Evolutionary conservation across 1,284 basidiomycete genomes (phyloP).

Genomic region (Rhodotorula sp.): DNA sequence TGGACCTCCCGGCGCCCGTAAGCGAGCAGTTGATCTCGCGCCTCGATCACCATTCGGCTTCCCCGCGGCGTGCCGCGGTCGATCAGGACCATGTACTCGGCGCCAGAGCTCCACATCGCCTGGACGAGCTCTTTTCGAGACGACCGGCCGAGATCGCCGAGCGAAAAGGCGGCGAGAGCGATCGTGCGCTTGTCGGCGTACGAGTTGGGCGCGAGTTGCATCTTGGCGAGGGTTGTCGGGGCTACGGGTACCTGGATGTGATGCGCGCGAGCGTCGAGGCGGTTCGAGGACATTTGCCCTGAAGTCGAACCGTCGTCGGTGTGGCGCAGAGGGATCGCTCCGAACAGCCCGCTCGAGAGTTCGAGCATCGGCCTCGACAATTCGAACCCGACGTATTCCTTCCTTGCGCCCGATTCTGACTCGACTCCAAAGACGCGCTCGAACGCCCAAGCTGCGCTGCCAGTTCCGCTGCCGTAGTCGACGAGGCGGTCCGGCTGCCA

Average conservation of each 20-base stretch:
- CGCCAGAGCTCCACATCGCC: constrained; percentile 86
- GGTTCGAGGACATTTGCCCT: not conserved
- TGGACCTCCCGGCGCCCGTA: constrained; percentile 55
- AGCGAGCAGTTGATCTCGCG: constrained; percentile 71
- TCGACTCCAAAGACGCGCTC: constrained; percentile 44
- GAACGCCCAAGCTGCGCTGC: constrained; percentile 51
- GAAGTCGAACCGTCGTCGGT: not conserved
- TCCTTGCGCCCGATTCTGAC: constrained; percentile 41
- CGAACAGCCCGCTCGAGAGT: constrained; percentile 34
- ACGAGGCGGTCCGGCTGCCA: constrained; percentile 45
- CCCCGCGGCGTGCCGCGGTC: constrained; percentile 76
- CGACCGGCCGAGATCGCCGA: constrained; percentile 66
- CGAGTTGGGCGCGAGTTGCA: constrained; percentile 19
- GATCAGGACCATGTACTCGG: constrained; percentile 76
- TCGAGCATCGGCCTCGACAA: constrained; percentile 41
- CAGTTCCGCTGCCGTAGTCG: constrained; percentile 52
- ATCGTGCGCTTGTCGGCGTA: constrained; percentile 54
- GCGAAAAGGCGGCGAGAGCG: constrained; percentile 79
- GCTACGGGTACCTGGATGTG: constrained; percentile 29
- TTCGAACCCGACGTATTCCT: constrained; percentile 48
- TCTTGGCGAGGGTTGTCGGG: constrained; percentile 25
- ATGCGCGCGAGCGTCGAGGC: constrained; percentile 22
- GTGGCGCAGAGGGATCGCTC: constrained; percentile 26
- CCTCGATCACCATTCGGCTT: constrained; percentile 78
- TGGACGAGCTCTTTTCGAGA: constrained; percentile 68